Evolutionary conservation across 106 monocot genomes (phyloP).

Genomic region (Dioscorea zingiberensis): DNA sequence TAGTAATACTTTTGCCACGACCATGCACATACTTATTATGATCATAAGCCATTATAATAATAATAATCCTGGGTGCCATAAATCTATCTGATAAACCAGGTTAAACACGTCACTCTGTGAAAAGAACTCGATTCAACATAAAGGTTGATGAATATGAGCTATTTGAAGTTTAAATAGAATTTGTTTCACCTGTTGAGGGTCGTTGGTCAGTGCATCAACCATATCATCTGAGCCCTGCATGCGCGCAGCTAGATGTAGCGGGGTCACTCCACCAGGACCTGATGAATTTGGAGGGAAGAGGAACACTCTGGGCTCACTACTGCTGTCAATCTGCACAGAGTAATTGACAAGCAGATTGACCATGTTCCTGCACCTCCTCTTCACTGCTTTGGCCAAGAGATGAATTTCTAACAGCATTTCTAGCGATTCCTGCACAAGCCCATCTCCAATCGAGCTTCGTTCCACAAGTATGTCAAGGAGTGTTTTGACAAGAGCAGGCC

Average conservation of each 20-base stretch:
- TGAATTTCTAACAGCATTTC: conserved; percentile 71
- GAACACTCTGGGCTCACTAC: conserved; percentile 26
- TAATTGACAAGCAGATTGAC: conserved; percentile 80
- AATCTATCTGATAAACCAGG: too few species aligned
- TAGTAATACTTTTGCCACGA: too few species aligned
- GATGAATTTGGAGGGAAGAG: conserved; percentile 62
- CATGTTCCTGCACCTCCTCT: conserved; percentile 83
- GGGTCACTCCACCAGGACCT: conserved; percentile 89
- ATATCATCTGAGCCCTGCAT: conserved; percentile 63
- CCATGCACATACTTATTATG: too few species aligned
- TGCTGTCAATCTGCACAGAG: conserved; percentile 18
- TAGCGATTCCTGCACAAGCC: conserved; percentile 47
- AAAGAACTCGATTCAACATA: too few species aligned
- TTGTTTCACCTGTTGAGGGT: conserved; percentile 80
- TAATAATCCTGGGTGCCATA: too few species aligned
- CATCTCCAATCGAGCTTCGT: conserved; percentile 33
- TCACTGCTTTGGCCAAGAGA: conserved; percentile 77
- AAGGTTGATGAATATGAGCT: too few species aligned
- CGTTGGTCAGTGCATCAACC: conserved; percentile 84
- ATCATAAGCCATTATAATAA: too few species aligned
- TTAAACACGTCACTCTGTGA: too few species aligned
- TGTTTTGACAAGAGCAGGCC: conserved; percentile 57
- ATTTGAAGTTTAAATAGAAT: not conserved
- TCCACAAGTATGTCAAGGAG: conserved; percentile 74
- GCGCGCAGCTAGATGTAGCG: conserved; percentile 89